Conservation (phyloP, 805 yeast genomes). For the Martiniozyma abietophila region DNA sequence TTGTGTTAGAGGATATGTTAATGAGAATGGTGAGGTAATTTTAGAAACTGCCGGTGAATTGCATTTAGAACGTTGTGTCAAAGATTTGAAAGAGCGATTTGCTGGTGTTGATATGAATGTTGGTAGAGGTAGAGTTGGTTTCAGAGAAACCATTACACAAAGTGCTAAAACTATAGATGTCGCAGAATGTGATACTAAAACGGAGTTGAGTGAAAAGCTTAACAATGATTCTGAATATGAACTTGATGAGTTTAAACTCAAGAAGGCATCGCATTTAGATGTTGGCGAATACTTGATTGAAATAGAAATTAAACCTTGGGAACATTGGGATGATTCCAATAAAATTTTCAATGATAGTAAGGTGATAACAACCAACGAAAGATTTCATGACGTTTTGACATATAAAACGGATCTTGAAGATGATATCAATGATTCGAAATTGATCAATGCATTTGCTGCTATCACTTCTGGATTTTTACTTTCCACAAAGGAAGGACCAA, state of each 20-base stretch:
- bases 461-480: constrained; percentile 67
- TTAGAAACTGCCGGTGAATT: constrained; percentile 94
- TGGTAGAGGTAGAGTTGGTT: constrained; percentile 92
- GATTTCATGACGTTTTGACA: constrained; percentile 68
- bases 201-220: too few relatives aligned
- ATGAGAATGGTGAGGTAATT: constrained; percentile 88
- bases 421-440: too few relatives aligned
- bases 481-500: constrained; percentile 77
- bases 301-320: constrained; percentile 6
- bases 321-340: constrained; percentile 15
- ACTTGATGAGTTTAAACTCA: too few relatives aligned
- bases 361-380: constrained; percentile 23
- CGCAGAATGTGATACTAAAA: too few relatives aligned
- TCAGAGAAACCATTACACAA: constrained; percentile 68
- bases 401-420: constrained; percentile 24
- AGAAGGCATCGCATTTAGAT: constrained; percentile 28
- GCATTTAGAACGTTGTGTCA: constrained; percentile 89
- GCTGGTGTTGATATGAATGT: constrained; percentile 82
- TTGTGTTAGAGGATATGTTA: constrained; percentile 77
- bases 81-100: constrained; percentile 83
- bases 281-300: too few relatives aligned
- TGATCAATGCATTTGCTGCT: too few relatives aligned
- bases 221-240: not conserved
- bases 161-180: too few relatives aligned
- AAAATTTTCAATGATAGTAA: constrained; percentile 5